Conservation (phyloP, 2,329 filamentous ascomycete species). For the Calonectria henricotiae region DNA sequence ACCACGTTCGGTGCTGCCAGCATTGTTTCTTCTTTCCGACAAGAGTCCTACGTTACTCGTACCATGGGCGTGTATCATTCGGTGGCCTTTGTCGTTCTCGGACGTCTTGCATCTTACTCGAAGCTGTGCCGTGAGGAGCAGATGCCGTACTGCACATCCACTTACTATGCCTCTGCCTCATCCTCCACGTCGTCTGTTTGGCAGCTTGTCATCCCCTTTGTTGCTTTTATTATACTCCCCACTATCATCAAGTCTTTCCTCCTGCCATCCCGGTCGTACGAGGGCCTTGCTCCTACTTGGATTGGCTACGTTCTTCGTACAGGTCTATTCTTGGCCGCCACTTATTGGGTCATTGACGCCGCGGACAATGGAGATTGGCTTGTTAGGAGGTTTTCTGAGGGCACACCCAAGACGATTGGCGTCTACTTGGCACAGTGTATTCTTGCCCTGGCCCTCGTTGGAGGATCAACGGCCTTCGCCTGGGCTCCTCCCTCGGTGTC, state of each 20-base stretch:
- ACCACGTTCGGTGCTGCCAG: conserved; percentile 88
- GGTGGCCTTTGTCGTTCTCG: conserved; percentile 84
- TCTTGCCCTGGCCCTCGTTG: conserved; percentile 85
- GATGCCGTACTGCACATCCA: conserved; percentile 96
- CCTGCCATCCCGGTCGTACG: conserved; percentile 86
- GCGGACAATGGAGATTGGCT: conserved; percentile 91
- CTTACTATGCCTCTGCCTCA: conserved; percentile 92
- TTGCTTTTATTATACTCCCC: conserved; percentile 81
- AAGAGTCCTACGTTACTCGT: conserved; percentile 77
- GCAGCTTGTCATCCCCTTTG: conserved; percentile 87
- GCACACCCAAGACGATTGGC: conserved; percentile 80
- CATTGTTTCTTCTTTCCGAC: conserved; percentile 82
- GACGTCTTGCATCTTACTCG: conserved; percentile 87
- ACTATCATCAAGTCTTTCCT: conserved; percentile 86
- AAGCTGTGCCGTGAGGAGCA: conserved; percentile 97
- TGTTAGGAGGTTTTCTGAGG: conserved; percentile 67
- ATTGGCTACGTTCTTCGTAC: conserved; percentile 85
- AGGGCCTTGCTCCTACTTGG: conserved; percentile 89
- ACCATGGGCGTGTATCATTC: conserved; percentile 89
- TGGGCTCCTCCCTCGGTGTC: conserved; percentile 90
- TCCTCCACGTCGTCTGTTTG: conserved; percentile 94
- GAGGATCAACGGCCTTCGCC: conserved; percentile 87
- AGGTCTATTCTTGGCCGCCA: conserved; percentile 81
- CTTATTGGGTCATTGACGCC: conserved; percentile 92
- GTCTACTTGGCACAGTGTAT: conserved; percentile 86